Percentiles rank a stretch among this genome's conserved stretches.
These are phyloP conservation scores for Saprolegnia parasitica DNA, from an alignment of 352 stramenopile species.

Conservation along the genomic window DNA sequence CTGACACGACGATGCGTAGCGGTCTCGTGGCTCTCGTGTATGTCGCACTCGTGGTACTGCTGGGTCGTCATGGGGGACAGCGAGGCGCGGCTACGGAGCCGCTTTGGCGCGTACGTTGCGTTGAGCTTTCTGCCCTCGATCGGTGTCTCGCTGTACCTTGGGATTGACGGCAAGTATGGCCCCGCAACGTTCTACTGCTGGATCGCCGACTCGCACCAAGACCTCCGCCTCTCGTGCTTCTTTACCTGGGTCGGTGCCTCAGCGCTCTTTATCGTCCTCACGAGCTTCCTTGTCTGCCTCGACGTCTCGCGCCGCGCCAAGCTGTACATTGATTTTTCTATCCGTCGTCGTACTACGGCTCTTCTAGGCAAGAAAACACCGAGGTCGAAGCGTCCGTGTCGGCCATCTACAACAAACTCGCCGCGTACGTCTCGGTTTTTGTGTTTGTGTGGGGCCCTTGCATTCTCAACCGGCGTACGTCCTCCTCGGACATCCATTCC, in stretches of 20 bases:
- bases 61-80: constrained; percentile 74
- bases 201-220: constrained; percentile 16
- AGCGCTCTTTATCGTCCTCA: constrained; percentile 1
- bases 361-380: constrained; percentile 20
- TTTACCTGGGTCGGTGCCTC: constrained; percentile 24
- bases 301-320: constrained; percentile 5
- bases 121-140: constrained; percentile 50
- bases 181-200: constrained; percentile 27
- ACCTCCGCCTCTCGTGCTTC: constrained; percentile 20
- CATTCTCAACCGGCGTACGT: constrained; percentile 21
- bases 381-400: constrained; percentile 1
- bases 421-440: constrained; percentile 19
- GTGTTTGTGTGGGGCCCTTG: constrained; percentile 25
- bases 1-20: constrained; percentile 4
- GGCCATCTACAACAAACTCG: constrained; percentile 18
- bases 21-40: constrained; percentile 47
- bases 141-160: constrained; percentile 46
- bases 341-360: not conserved
- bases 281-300: constrained; percentile 6
- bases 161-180: constrained; percentile 17
- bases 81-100: constrained; percentile 52
- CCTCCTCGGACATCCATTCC: too few species aligned
- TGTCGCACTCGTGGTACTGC: constrained; percentile 73
- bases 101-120: constrained; percentile 50
- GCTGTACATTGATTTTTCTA: not conserved